Percentiles rank a stretch among this genome's conserved stretches.
These are phyloP conservation scores for Tanacetum coccineum DNA, from an alignment of 129 eudicot species.

Conservation along the genomic window DNA sequence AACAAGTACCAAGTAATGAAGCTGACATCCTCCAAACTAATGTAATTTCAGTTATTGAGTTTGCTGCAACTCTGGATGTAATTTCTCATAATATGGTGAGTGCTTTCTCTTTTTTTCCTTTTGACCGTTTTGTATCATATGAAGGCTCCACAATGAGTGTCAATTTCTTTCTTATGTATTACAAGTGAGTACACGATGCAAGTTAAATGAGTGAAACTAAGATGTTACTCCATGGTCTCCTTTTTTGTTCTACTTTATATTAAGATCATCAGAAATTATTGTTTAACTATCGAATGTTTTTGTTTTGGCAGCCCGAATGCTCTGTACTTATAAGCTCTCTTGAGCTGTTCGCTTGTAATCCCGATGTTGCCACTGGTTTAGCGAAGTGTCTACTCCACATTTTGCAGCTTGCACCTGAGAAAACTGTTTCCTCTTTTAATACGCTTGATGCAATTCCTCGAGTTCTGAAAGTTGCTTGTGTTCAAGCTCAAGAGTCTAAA, in stretches of 20 bases:
- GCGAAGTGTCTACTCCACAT: slow-evolving; percentile 72
- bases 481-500: slow-evolving; percentile 72
- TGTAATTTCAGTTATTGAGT: slow-evolving; percentile 71
- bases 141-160: slow-evolving; percentile 14
- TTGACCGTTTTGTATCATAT: slow-evolving; percentile 9
- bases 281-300: slow-evolving; percentile 17
- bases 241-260: background rate
- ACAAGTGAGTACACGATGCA: background rate
- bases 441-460: slow-evolving; percentile 80
- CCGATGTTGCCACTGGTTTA: slow-evolving; percentile 57
- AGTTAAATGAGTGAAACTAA: too few species aligned
- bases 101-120: slow-evolving; percentile 28
- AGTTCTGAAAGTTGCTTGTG: slow-evolving; percentile 87
- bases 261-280: slow-evolving; percentile 5
- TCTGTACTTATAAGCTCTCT: slow-evolving; percentile 79
- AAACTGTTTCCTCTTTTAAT: slow-evolving; percentile 74
- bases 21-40: slow-evolving; percentile 63
- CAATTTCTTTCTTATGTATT: slow-evolving; percentile 8
- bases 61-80: slow-evolving; percentile 74
- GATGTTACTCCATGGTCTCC: too few species aligned
- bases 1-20: slow-evolving; percentile 31
- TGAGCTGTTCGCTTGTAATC: slow-evolving; percentile 80
- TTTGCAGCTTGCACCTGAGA: slow-evolving; percentile 72
- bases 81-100: slow-evolving; percentile 79
- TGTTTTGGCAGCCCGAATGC: slow-evolving; percentile 83